A percentile compares a stretch with the other conserved stretches of the same genome.
Conservation (phyloP, 805 yeast genomes). For the Candida rishiriensis region DNA sequence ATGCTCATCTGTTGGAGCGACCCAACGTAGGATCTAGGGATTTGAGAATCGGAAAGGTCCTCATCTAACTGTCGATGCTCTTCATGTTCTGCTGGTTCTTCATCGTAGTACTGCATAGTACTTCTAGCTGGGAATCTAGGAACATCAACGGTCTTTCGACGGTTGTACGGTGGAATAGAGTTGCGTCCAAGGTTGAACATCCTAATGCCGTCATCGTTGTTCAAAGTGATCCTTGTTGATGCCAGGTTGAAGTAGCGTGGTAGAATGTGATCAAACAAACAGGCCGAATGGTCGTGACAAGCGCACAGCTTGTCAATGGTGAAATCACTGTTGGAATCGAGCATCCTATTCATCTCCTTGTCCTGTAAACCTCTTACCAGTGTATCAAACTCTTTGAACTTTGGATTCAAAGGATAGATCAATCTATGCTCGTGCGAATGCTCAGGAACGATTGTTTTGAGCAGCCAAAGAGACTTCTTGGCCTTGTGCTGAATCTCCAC, state of each 20-base stretch:
- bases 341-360: not conserved
- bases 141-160: too few relatives aligned
- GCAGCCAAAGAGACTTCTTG: constrained; percentile 22
- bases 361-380: not conserved
- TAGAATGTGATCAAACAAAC: constrained; percentile 10
- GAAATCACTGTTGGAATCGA: not conserved
- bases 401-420: constrained; percentile 3
- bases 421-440: constrained; percentile 18
- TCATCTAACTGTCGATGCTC: not conserved
- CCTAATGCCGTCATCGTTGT: constrained; percentile 4
- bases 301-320: constrained; percentile 6
- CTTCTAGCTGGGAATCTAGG: too few relatives aligned
- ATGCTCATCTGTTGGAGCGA: too few relatives aligned
- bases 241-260: constrained; percentile 7
- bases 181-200: not conserved
- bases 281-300: constrained; percentile 5
- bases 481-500: constrained; percentile 23
- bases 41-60: not conserved
- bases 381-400: constrained; percentile 1
- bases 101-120: too few relatives aligned
- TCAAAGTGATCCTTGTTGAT: not conserved
- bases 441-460: constrained; percentile 17
- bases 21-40: too few relatives aligned
- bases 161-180: not conserved
- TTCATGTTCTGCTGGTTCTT: not conserved